Evolutionary conservation across 345 rosid species (phyloP).

Genomic region (Heritiera littoralis): DNA sequence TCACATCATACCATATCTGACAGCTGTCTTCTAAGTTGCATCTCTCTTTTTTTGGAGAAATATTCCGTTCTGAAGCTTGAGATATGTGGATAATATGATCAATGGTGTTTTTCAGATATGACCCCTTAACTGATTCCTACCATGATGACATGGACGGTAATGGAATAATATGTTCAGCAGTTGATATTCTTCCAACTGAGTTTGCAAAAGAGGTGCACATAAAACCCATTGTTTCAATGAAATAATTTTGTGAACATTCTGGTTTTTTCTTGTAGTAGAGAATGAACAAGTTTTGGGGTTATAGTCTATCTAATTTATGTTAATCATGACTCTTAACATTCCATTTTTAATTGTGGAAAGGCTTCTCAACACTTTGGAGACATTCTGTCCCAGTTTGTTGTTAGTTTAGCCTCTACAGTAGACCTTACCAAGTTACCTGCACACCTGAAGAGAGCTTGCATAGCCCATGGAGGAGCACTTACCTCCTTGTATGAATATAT

Average conservation of each 20-base stretch:
- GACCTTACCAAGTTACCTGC: constrained; percentile 60
- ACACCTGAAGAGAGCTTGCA: constrained; percentile 84
- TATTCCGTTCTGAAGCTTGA: neutral
- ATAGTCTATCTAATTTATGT: constrained; percentile 13
- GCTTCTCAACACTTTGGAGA: constrained; percentile 95
- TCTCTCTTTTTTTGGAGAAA: neutral
- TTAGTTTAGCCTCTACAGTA: constrained; percentile 65
- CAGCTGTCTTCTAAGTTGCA: neutral
- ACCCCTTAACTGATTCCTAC: constrained; percentile 58
- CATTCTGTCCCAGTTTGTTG: constrained; percentile 69
- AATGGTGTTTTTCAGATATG: constrained; percentile 47
- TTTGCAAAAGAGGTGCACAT: constrained; percentile 86
- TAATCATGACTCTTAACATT: constrained; percentile 16
- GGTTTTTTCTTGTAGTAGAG: neutral
- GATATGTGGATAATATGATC: neutral
- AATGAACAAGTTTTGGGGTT: neutral
- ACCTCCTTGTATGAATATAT: constrained; percentile 76
- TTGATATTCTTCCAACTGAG: constrained; percentile 92
- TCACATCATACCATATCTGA: neutral
- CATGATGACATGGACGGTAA: constrained; percentile 79
- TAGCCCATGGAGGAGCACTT: constrained; percentile 68
- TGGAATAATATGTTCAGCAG: constrained; percentile 74
- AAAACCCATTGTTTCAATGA: constrained; percentile 17
- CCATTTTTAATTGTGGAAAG: constrained; percentile 42
- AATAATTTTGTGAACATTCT: neutral